Evolutionary conservation across 495 filamentous ascomycete species (phyloP), one percentile per base, ranked within the genome.

Genomic region (Penicillium atrosanguineum): DNA sequence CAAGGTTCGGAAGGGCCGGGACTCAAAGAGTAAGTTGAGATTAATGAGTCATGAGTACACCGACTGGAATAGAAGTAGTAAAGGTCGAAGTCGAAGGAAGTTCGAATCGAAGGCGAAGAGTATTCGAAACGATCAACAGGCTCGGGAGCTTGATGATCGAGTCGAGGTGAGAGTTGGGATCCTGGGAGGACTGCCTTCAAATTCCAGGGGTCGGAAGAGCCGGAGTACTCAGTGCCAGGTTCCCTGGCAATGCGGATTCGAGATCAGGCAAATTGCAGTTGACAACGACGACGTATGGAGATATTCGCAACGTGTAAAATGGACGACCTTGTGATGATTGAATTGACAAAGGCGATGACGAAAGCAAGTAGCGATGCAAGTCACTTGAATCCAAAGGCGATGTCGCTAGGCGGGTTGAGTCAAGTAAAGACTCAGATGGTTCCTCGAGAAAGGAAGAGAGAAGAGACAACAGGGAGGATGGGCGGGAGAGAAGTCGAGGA

Each of bases 171-270:
- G n/a, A 48, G 43, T 48, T 49, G 63, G 63, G 60, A 66, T 61
- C 63, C 63, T 63, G 63, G 31, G 58, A 58, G 63, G 59, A 57
- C 57, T 53, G 56, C 70, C 69, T 73, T 70, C 60, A 50, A 63
- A 70, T 72, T 40, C 74, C 70, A 50, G 56, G 50, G n/a, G 40
- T 50, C 60, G 66, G 65, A 62, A 58, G 58, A 63, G 60, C 34
- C 62, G 63, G 64, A 74, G 68, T 73, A 68, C 67, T 68, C 63
- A 67, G 67, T 65, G 69, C 74, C 71, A 73, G 75, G 55, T 61
- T 61, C 63, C 63, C 63, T 34, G 20, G 26, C 40, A 44, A 45
- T 23, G 31, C 12, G 31, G 31, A 34, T 34, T 34, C 31, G 31
- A 34, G 11, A 34, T 34, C 31, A 14, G 11, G 8, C 11, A 15